Base-by-base conservation (phyloP, 306 rosid species). In the Biancaea sappan region DNA sequence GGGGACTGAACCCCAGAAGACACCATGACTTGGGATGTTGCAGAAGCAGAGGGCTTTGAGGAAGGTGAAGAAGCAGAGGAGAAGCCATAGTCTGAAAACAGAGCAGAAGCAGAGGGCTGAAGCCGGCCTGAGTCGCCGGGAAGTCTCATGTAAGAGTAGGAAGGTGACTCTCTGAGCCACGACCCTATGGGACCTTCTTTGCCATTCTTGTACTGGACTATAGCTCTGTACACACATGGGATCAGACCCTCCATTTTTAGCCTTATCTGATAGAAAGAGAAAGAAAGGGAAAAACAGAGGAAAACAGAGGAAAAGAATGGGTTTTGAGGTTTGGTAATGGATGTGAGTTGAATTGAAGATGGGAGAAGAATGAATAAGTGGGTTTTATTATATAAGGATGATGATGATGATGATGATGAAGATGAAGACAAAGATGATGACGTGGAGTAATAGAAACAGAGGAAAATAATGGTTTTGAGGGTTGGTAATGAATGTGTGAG, bases 181-280 rank as follows among this genome's bases (percentile, higher is more conserved):
- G 97, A 86, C 48, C 84, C 87, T 2, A 87, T 52, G 6, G 82
- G 57, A 8, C 77, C 87, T 77, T 82, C 86, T 16, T 82, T 85
- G 0, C 67, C 89, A 75, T 72, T 77, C 88, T 81, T 93, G 91
- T 89, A 82, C 31, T 93, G 96, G 53, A 88, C 82, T 21, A 93
- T 83, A 1, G 95, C 90, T 74, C 41, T 89, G 86, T 93, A 93
- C 26, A 93, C 96, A 44, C 87, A 85, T 37, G 98, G 98, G 77
- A 93, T 91, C 15, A 93, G 84, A 73, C 98, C 98, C 84, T 93
- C 98, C 98, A 93, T 93, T 75, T 44, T 38, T 28, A n/a, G 16
- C 3, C 2, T 16, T 15, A 9, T 28, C 40, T 40, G 2, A n/a
- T 10, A 16, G 28, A 16, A 2, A 21, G 48, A 52, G 71, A 66